Evolutionary conservation across 2,329 filamentous ascomycete species (phyloP), one percentile per base, ranked within the genome.

Genomic region (Westerdykella sp.): DNA sequence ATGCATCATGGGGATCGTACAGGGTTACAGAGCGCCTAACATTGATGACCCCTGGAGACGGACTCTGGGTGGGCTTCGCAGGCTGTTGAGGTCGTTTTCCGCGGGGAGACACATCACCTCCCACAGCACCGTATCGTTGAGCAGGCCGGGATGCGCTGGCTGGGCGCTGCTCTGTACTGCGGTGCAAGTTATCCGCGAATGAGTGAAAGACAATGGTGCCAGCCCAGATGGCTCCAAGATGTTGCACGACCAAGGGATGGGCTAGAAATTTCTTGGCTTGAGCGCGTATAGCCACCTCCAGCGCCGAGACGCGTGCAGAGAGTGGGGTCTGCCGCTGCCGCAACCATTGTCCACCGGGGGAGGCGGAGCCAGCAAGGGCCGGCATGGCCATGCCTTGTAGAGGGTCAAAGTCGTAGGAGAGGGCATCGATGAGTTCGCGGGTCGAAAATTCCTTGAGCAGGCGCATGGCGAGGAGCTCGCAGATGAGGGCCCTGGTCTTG

Each of bases 151-250:
- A 21, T 35, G 16, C 32, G 9, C 25, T 28, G 25, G 25, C 25
- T 28, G 25, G 25, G 9, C 25, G 7, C 22, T 50, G 47, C 7
- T 53, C 41, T 11, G 54, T 54, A 37, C 52, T 55, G 35, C 88
- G 82, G 64, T 96, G 91, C 18, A 96, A 71, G 51, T 79, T 85
- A 64, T 96, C 90, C 5, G 88, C 87, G 11, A 84, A 81, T 1
- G 88, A 93, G 67, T 95, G 89, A 60, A 97, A 96, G 53, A 93
- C 89, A 51, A 97, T 93, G 14, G 86, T 91, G 22, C 91, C 91
- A 15, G 88, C 91, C 91, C 91, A 97, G 48, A 97, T 95, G 36
- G 89, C 90, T 66, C 96, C 89, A n/a, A 97, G 75, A 62, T 96
- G 90, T 65, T 94, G 88, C 7, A 96, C 85, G 1, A 96, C 89